These are phyloP conservation scores for Cardiospermum halicacabum DNA, from an alignment of 345 rosid species.

Conservation along the genomic window DNA sequence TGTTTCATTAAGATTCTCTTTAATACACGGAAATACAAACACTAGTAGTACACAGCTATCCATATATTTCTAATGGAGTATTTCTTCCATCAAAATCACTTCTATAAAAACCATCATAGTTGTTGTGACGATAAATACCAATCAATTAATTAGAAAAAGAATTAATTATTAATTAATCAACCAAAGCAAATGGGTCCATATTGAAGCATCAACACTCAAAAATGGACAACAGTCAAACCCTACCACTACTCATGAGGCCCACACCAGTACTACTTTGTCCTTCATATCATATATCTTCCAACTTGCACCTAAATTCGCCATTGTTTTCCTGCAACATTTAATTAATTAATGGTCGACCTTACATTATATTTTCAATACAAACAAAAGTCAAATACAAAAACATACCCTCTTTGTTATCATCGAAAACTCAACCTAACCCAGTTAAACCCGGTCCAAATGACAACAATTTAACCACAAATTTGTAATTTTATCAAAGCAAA, in stretches of 20 bases:
- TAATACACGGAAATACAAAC: no score
- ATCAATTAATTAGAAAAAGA: no score
- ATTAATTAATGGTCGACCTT: not conserved
- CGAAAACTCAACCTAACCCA: slow-evolving; percentile 14
- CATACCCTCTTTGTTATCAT: not conserved
- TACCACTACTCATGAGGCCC: slow-evolving; percentile 10
- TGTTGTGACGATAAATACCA: not conserved
- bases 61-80: no score
- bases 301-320: not conserved
- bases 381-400: not conserved
- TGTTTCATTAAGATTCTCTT: no score
- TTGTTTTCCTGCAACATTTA: not conserved
- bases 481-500: no score
- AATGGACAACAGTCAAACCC: slow-evolving; percentile 4
- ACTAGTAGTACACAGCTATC: no score
- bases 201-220: not conserved
- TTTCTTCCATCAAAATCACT: no score
- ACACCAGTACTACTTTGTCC: not conserved
- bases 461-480: not conserved
- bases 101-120: no score
- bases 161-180: not conserved
- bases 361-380: not conserved
- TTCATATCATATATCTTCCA: not conserved
- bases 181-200: not conserved
- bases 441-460: slow-evolving; percentile 16